These are phyloP conservation scores for Firmiana major DNA, from an alignment of 345 rosid species.

Conservation along the genomic window DNA sequence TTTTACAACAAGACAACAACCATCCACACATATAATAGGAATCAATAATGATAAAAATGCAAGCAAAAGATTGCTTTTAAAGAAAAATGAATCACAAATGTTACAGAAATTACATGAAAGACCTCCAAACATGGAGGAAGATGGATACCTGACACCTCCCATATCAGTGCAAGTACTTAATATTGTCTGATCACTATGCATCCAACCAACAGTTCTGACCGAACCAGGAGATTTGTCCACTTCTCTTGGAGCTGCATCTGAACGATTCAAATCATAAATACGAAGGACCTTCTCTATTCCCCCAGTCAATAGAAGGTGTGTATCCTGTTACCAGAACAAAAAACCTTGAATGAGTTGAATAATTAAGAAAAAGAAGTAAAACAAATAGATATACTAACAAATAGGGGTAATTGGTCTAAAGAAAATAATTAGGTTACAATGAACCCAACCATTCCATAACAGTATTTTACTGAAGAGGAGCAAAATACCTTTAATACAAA, in stretches of 20 bases:
- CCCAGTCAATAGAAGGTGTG: constrained; percentile 79
- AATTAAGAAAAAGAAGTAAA: neutral
- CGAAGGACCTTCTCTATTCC: constrained; percentile 89
- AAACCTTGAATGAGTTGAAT: neutral
- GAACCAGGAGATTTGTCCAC: constrained; percentile 82
- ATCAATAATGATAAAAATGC: neutral
- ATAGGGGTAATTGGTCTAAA: neutral
- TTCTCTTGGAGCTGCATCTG: constrained; percentile 87
- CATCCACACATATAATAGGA: neutral
- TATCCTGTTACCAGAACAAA: constrained; percentile 45
- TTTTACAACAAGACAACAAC: neutral
- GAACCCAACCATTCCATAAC: neutral
- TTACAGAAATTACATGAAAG: neutral
- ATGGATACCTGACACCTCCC: constrained; percentile 76
- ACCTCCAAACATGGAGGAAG: neutral
- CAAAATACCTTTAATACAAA: neutral
- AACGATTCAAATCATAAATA: constrained; percentile 77
- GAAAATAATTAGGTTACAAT: neutral
- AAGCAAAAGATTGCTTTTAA: neutral
- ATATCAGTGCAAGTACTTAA: constrained; percentile 86
- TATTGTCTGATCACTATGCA: constrained; percentile 94
- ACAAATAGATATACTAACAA: neutral
- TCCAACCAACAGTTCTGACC: constrained; percentile 87
- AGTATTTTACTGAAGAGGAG: neutral
- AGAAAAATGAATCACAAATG: neutral